Evolutionary conservation across 2,329 filamentous ascomycete genomes (phyloP), one percentile per base, ranked within the genome.

Genomic region (Blastomyces gilchristii): DNA sequence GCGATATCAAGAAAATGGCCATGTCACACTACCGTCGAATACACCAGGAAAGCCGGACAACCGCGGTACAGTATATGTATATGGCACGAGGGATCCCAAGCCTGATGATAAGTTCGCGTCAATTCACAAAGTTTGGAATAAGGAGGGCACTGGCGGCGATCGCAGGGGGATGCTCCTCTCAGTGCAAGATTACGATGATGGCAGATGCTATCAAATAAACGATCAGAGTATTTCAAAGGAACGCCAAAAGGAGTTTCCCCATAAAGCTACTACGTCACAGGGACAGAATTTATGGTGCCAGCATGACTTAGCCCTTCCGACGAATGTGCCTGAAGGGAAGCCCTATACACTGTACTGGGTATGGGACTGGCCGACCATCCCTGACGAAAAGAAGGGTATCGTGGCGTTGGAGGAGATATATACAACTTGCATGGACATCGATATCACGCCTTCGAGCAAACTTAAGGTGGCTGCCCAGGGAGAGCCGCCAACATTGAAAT

Each of bases 281-380:
- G 84, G 82, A 34, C 75, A 76, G 56, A 84, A 87, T 69, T 79
- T 92, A 60, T 87, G 82, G 78, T 97, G 94, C 77, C 92, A 97
- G 75, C 87, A 87, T 45, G 87, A 94, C 71, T 79, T 97, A 58
- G 81, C 86, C 70, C 79, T 99, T 16, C 94, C 94, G 0, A 71
- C 79, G 5, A 83, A 88, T 68, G 78, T 85, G 57, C 75, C 82
- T n/a, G 74, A 80, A 11, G 85, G 85, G 54, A 83, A 86, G 39
- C 81, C 82, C 37, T 90, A 92, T 73, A 93, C 91, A 2, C 77
- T 96, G 60, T 96, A 96, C 80, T 97, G 93, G 93, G 87, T 97
- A 56, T 97, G 94, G 94, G 88, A 96, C 75, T 99, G 91, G 90
- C 87, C 88, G 2, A 87, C 84, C 16, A 79, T 67, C n/a, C 70